A percentile compares a stretch with the other conserved stretches of the same genome.
Evolutionary conservation across 805 yeast genomes (phyloP).

Genomic region (Suhomyces prunicola): DNA sequence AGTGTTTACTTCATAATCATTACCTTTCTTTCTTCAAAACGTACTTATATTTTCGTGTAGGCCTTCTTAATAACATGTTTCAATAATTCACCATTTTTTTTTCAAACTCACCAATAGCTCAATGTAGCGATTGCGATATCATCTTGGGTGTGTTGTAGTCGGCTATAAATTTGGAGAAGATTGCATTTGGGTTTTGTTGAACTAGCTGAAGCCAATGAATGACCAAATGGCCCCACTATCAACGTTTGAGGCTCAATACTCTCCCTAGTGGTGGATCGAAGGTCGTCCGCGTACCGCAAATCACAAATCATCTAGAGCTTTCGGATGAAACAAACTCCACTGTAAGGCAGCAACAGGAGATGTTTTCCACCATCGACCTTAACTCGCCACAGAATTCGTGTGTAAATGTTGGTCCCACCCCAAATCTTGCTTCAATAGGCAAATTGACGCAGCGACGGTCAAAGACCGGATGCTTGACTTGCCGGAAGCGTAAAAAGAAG

Average conservation of each 20-base stretch:
- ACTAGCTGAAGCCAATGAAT: no score
- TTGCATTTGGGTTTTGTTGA: no score
- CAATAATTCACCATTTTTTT: background rate
- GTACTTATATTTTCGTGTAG: background rate
- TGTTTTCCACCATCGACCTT: slow-evolving; percentile 1
- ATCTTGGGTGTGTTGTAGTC: no score
- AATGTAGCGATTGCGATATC: no score
- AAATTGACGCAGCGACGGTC: slow-evolving; percentile 5
- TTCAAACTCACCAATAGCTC: no score
- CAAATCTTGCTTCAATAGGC: background rate
- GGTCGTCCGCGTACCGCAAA: background rate
- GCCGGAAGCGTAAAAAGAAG: slow-evolving; percentile 12
- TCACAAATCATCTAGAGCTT: background rate
- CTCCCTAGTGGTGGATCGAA: no score
- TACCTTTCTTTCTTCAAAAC: background rate
- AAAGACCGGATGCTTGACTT: slow-evolving; percentile 10
- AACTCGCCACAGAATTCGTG: background rate
- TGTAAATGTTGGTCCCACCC: background rate
- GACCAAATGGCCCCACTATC: no score
- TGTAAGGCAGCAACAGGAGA: background rate
- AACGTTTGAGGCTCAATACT: no score
- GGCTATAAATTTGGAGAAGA: no score
- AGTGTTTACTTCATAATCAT: background rate
- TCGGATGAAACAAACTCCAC: background rate
- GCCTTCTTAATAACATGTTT: background rate